Evolutionary conservation across 805 yeast species (phyloP), one percentile per base, ranked within the genome.

Genomic region (Nakazawaea siamensis): DNA sequence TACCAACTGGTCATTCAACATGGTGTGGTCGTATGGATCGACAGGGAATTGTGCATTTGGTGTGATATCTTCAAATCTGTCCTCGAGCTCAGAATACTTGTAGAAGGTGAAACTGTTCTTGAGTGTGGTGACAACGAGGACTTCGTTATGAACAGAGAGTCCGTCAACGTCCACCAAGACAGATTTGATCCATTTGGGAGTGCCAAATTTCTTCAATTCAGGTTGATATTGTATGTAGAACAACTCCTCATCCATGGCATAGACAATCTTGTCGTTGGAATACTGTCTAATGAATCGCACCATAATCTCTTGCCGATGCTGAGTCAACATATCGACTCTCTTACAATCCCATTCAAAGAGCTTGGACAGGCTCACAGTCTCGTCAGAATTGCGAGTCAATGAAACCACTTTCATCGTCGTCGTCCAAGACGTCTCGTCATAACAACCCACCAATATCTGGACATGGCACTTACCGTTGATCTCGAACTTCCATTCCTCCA

Each of bases 371-470:
- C n/a, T n/a, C n/a, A n/a, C n/a, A n/a, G n/a, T n/a, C n/a, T n/a
- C n/a, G n/a, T n/a, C n/a, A n/a, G n/a, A n/a, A n/a, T n/a, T n/a
- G n/a, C n/a, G n/a, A n/a, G n/a, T n/a, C n/a, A n/a, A n/a, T n/a
- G n/a, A n/a, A n/a, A 57, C 43, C 6, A 57, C 46, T 34, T 50
- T 51, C 6, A 58, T 43, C 8, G 28, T 18, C 1, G 41, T 13
- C 0, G 59, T 58, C 18, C 34, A 33, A 10, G 35, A 23, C 2
- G 16, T 21, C 4, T 35, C 37, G 1, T 43, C 34, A 9, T 33
- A 32, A 37, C 65, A 61, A 1, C 68, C 67, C 16, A 64, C 36
- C 8, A 62, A 39, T 7, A 62, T 21, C 28, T 54, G 56, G 28
- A 45, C 39, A 29, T 48, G 54, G 6, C 38, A 44, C 33, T 51